Percentiles rank a stretch among this genome's conserved stretches.
Evolutionary conservation across 768 basidiomycete genomes (phyloP).

Genomic region (Pleurotus pulmonarius): DNA sequence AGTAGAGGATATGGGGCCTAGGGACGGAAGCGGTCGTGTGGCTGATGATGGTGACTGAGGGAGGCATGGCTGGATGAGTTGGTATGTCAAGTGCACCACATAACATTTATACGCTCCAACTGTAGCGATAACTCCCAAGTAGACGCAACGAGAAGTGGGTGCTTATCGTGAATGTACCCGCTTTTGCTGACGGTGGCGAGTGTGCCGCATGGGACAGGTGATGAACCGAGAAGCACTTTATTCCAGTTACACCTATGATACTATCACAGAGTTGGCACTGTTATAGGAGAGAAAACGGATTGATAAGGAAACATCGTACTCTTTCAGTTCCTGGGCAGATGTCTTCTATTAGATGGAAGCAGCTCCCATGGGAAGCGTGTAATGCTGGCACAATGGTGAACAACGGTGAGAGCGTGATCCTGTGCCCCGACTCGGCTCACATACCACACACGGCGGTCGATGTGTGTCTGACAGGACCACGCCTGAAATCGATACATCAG

Average conservation of each 20-base stretch:
- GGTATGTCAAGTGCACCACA: background rate
- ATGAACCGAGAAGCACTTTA: background rate
- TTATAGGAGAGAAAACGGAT: background rate
- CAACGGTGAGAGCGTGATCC: no score
- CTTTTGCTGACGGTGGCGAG: background rate
- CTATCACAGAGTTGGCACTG: background rate
- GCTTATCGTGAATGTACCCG: background rate
- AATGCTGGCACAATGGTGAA: no score
- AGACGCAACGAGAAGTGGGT: background rate
- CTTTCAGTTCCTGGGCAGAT: background rate
- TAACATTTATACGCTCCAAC: background rate
- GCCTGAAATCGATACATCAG: no score
- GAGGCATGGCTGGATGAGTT: conserved; percentile 1
- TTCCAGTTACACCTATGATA: background rate
- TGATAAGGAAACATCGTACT: background rate
- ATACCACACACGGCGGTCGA: no score
- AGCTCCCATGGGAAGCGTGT: background rate
- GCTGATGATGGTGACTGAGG: conserved; percentile 26
- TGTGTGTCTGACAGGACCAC: no score
- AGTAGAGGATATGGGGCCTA: conserved; percentile 44
- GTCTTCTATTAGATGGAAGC: conserved; percentile 5
- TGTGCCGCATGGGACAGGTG: background rate
- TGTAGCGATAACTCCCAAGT: background rate
- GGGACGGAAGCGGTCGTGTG: conserved; percentile 47
- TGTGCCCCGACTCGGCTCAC: no score